A percentile compares a stretch with the other conserved stretches of the same genome.
phyloP scores from a whole-genome alignment of 768 basidiomycete species.

The Naganishia kalamii region DNA sequence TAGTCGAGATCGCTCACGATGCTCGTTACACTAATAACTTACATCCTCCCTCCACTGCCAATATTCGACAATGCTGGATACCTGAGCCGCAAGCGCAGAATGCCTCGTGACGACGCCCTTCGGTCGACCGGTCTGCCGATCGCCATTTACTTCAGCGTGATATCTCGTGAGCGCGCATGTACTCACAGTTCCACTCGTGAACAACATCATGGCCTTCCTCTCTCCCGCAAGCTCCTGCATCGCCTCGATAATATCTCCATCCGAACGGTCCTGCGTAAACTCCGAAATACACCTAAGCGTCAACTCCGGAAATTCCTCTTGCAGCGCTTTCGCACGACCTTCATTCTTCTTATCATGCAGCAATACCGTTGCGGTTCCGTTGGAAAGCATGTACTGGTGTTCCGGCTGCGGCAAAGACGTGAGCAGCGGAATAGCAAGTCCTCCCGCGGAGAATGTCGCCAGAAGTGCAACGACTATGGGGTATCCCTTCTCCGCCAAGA shows the following conservation, averaged over 20 bases:
- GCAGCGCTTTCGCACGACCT: conserved; percentile 25
- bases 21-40: too few relatives aligned
- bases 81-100: conserved; percentile 27
- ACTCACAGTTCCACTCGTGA: conserved; percentile 29
- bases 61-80: conserved; percentile 22
- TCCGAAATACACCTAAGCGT: conserved; percentile 12
- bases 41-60: conserved; percentile 27
- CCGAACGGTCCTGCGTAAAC: neutral
- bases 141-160: neutral
- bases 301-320: conserved; percentile 9
- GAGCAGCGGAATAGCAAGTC: conserved; percentile 35
- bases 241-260: neutral
- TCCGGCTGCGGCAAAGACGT: conserved; percentile 36
- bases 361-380: conserved; percentile 29
- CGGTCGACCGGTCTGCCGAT: conserved; percentile 27
- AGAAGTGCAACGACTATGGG: conserved; percentile 25
- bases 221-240: conserved; percentile 23
- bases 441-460: conserved; percentile 30
- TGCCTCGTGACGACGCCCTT: conserved; percentile 32
- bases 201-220: conserved; percentile 33
- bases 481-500: conserved; percentile 29
- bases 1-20: too few relatives aligned
- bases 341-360: conserved; percentile 30
- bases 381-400: conserved; percentile 35
- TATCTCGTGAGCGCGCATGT: too few relatives aligned